Evolutionary conservation across 345 rosid species (phyloP).

Genomic region (Trapa bicornis): DNA sequence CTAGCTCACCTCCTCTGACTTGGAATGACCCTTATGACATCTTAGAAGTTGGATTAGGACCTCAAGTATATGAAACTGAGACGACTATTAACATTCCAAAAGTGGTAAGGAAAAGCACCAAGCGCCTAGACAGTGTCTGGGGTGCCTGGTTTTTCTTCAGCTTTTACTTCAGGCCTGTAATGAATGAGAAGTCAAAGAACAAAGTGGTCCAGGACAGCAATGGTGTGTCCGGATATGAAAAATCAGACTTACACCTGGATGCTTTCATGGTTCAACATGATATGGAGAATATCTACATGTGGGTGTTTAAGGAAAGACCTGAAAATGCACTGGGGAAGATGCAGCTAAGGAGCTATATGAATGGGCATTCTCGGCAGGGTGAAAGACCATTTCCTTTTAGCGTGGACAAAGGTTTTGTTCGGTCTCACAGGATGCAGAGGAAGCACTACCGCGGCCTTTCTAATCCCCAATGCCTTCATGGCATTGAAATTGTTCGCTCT

Average conservation of each 20-base stretch:
- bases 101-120: slow-evolving; percentile 26
- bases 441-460: slow-evolving; percentile 16
- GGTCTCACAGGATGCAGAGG: slow-evolving; percentile 53
- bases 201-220: slow-evolving; percentile 27
- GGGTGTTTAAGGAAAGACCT: slow-evolving; percentile 9
- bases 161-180: slow-evolving; percentile 40
- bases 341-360: slow-evolving; percentile 48
- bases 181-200: slow-evolving; percentile 37
- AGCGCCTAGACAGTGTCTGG: slow-evolving; percentile 40
- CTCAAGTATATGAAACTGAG: slow-evolving; percentile 28
- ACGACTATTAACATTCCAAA: slow-evolving; percentile 22
- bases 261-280: slow-evolving; percentile 40
- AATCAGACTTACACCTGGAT: slow-evolving; percentile 35
- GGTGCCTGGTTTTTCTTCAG: slow-evolving; percentile 49
- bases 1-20: slow-evolving; percentile 20
- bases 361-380: slow-evolving; percentile 43
- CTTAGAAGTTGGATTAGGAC: slow-evolving; percentile 28
- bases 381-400: slow-evolving; percentile 41
- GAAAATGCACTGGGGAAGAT: slow-evolving; percentile 46
- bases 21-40: slow-evolving; percentile 39
- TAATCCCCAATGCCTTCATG: slow-evolving; percentile 40
- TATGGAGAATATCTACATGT: slow-evolving; percentile 51
- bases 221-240: slow-evolving; percentile 36
- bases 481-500: slow-evolving; percentile 29
- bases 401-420: slow-evolving; percentile 35